These are phyloP conservation scores for Arctium lappa DNA, from an alignment of 129 eudicot species.

Conservation along the genomic window DNA sequence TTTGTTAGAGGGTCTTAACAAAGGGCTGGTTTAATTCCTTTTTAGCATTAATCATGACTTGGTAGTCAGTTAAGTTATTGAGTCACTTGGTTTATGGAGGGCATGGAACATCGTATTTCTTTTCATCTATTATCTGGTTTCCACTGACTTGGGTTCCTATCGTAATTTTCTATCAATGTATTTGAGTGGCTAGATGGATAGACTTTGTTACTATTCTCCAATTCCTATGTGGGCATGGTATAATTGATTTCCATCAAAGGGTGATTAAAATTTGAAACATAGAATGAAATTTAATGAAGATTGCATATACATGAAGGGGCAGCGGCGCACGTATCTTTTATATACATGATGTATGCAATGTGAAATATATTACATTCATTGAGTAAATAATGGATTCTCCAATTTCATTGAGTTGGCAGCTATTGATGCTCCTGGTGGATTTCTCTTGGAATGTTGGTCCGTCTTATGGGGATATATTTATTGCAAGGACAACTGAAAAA, in stretches of 20 bases:
- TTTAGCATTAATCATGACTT: neutral
- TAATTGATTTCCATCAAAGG: too few species aligned
- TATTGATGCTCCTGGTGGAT: constrained; percentile 86
- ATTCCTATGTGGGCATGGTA: too few species aligned
- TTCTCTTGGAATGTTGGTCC: constrained; percentile 87
- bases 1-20: neutral
- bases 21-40: neutral
- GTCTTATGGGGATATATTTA: constrained; percentile 83
- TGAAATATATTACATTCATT: too few species aligned
- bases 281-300: neutral
- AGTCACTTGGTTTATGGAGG: neutral
- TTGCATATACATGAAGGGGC: neutral
- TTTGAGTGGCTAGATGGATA: too few species aligned
- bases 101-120: neutral
- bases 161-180: too few species aligned
- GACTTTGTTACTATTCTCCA: too few species aligned
- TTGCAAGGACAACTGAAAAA: constrained; percentile 76
- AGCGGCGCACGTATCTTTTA: neutral
- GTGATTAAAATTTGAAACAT: neutral
- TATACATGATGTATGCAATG: neutral
- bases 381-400: neutral
- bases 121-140: neutral
- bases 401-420: constrained; percentile 32
- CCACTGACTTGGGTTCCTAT: too few species aligned
- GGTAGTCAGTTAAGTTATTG: neutral